A percentile compares a stretch with the other conserved stretches of the same genome.
Evolutionary conservation across 2,329 filamentous ascomycete genomes (phyloP).

Genomic region (Botryotinia globosa): DNA sequence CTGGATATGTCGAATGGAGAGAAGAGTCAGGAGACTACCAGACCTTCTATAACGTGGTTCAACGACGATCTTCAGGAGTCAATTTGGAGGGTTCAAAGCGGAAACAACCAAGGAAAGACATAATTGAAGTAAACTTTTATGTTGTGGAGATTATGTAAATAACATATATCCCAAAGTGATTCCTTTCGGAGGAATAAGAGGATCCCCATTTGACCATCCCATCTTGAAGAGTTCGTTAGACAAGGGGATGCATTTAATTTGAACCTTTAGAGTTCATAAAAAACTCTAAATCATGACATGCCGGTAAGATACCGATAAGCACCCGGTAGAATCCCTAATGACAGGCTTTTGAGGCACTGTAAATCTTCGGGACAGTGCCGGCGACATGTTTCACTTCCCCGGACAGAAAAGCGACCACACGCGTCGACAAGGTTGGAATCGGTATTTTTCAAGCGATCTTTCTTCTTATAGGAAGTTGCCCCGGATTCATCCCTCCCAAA

Average conservation of each 20-base stretch:
- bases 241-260: not conserved
- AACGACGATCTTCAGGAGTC: constrained; percentile 15
- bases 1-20: not conserved
- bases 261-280: not conserved
- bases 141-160: constrained; percentile 6
- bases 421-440: constrained; percentile 9
- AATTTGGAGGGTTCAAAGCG: not conserved
- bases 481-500: not conserved
- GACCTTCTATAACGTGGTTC: constrained; percentile 13
- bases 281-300: not conserved
- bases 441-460: not conserved
- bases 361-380: constrained; percentile 4
- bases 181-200: not conserved
- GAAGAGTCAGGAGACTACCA: not conserved
- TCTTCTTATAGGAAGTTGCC: not conserved
- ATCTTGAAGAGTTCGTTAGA: not conserved
- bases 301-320: not conserved
- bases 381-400: constrained; percentile 13
- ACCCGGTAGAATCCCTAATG: not conserved
- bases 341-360: not conserved
- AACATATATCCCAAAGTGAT: not conserved
- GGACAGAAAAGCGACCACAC: not conserved
- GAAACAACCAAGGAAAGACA: not conserved
- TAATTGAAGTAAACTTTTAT: constrained; percentile 1
- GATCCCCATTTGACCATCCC: not conserved